phyloP scores from a whole-genome alignment of 163 green algal genomes.

The Volvox carteri region DNA sequence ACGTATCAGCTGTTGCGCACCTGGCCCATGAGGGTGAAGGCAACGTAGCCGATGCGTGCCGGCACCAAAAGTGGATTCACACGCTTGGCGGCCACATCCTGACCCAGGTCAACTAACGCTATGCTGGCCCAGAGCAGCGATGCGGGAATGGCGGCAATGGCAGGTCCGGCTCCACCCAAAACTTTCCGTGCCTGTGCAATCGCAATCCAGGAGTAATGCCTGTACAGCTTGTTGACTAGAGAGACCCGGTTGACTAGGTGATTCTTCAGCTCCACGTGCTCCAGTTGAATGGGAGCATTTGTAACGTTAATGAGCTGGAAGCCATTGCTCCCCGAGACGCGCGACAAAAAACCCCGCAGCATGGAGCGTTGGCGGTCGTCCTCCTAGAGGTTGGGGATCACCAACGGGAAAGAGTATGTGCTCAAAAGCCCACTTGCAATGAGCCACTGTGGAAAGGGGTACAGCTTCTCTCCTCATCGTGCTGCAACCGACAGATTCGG shows the following conservation, averaged over 20 bases:
- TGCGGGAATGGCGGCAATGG: slow-evolving; percentile 85
- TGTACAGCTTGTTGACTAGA: slow-evolving; percentile 70
- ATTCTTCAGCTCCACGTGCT: slow-evolving; percentile 68
- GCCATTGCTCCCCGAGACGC: slow-evolving; percentile 72
- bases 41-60: slow-evolving; percentile 77
- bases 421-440: too few species aligned
- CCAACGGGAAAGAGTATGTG: too few species aligned
- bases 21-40: slow-evolving; percentile 67
- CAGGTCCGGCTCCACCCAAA: slow-evolving; percentile 86
- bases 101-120: slow-evolving; percentile 75
- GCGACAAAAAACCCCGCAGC: slow-evolving; percentile 64
- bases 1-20: not conserved
- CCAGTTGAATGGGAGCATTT: slow-evolving; percentile 87
- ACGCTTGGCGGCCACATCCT: slow-evolving; percentile 72
- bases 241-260: slow-evolving; percentile 75
- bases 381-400: slow-evolving; percentile 24
- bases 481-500: too few species aligned
- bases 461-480: too few species aligned
- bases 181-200: slow-evolving; percentile 77
- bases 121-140: slow-evolving; percentile 85
- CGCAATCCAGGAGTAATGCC: slow-evolving; percentile 83
- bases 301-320: slow-evolving; percentile 92
- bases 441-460: too few species aligned
- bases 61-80: slow-evolving; percentile 66
- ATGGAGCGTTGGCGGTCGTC: slow-evolving; percentile 63